phyloP scores from a whole-genome alignment of 345 rosid species.

The Syzygium aqueum region DNA sequence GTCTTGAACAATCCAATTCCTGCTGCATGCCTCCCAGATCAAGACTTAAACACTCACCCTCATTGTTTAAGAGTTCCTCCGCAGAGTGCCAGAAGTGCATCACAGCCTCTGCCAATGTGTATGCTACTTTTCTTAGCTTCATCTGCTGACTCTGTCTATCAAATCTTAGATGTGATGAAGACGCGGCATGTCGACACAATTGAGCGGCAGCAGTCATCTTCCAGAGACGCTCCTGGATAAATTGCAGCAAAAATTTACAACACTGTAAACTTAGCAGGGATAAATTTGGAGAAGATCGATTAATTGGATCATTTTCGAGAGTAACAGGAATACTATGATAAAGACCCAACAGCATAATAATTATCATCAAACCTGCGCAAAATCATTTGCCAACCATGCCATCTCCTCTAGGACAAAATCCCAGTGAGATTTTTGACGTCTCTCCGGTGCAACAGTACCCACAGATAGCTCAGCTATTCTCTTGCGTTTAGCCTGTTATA shows the following conservation, averaged over 20 bases:
- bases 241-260: background rate
- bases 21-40: conserved; percentile 10
- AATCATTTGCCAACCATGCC: conserved; percentile 98
- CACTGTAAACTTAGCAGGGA: background rate
- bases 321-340: background rate
- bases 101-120: conserved; percentile 66
- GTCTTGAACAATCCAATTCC: conserved; percentile 14
- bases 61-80: conserved; percentile 29
- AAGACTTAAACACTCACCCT: conserved; percentile 15
- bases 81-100: conserved; percentile 83
- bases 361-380: conserved; percentile 67
- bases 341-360: background rate
- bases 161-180: conserved; percentile 48
- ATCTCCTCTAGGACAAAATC: conserved; percentile 99
- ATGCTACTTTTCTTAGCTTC: conserved; percentile 59
- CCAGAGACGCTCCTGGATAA: conserved; percentile 90
- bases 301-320: background rate
- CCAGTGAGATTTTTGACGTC: conserved; percentile 67
- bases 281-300: background rate
- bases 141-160: conserved; percentile 35
- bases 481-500: conserved; percentile 73
- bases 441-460: conserved; percentile 35
- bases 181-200: conserved; percentile 63
- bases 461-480: conserved; percentile 83
- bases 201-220: conserved; percentile 95